Base-by-base conservation (phyloP, 257 asterid species). In the Solanum gandarillasii region DNA sequence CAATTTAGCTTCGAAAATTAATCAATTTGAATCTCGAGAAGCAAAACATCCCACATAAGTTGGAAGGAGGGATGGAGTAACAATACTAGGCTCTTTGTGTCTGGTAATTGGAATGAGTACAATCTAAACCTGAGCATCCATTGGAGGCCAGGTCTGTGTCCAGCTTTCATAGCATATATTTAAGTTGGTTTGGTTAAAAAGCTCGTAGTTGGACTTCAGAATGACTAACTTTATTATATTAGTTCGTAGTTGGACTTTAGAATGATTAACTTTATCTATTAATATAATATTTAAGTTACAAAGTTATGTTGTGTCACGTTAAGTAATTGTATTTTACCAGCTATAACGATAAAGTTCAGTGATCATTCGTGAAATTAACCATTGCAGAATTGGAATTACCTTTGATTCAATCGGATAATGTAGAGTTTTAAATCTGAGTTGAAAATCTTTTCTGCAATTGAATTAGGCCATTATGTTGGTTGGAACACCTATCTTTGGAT, bases 401-500 rank as follows among this genome's bases (percentile, higher is more conserved):
- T 27, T 79, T 79, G 65, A 18, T 38, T 76, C 55, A 75, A 75
- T 39, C 7, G 46, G 83, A 23, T 9, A 25, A 34, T 9, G 46
- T 14, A 9, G 38, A 27, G 31, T 79, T 79, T 43, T 32, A 25
- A 32, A 25, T 84, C 83, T 21, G 75, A 36, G 78, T 29, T 21
- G 85, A 60, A 43, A 11, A n/a, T 87, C 36, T 87, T 29, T 86
- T 86, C 9, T 84, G 76, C 83, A 70, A 43, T 83, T 89, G 36
- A 18, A 82, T 39, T 89, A 96, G 99, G 98, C 99, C 99, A 4
- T 86, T 92, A 94, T 97, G 99, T 86, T 95, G 98, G 98, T 88
- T 97, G 94, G 99, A 95, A 93, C 98, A 95, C 88, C 95, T 95
- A 3, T 93, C 98, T 16, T 75, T 97, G 90, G 97, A 97, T 94